phyloP scores from a whole-genome alignment of 2,329 filamentous ascomycete species.

The Sporothrix variecibatus region DNA sequence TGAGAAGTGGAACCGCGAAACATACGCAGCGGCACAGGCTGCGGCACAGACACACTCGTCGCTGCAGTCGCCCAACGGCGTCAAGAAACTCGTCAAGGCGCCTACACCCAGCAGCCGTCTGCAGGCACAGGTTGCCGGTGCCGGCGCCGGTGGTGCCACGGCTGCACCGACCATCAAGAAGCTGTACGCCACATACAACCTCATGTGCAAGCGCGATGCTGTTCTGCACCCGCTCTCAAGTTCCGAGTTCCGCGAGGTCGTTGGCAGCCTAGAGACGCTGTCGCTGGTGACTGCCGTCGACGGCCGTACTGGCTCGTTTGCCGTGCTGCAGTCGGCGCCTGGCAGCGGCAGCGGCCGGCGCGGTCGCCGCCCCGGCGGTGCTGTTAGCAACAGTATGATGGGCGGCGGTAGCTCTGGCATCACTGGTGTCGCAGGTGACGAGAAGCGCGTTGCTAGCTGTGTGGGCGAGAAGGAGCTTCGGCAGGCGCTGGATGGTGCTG shows the following conservation, averaged over 20 bases:
- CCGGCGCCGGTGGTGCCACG: constrained; percentile 38
- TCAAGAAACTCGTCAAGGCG: constrained; percentile 26
- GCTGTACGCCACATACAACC: constrained; percentile 80
- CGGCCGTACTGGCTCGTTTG: constrained; percentile 69
- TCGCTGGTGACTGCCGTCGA: constrained; percentile 73
- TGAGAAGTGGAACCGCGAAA: constrained; percentile 70
- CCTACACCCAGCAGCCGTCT: constrained; percentile 37
- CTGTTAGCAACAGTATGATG: constrained; percentile 43
- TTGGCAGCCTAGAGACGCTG: constrained; percentile 84
- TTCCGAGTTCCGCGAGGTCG: constrained; percentile 92
- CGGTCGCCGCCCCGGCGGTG: constrained; percentile 33
- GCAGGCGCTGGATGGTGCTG: constrained; percentile 64
- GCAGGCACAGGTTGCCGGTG: constrained; percentile 55
- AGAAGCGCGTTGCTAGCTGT: constrained; percentile 75
- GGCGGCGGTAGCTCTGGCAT: constrained; percentile 58
- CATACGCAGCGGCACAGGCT: constrained; percentile 41
- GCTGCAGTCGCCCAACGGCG: constrained; percentile 19
- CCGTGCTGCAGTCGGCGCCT: constrained; percentile 67
- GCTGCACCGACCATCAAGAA: constrained; percentile 78
- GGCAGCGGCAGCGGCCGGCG: constrained; percentile 55
- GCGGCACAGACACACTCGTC: constrained; percentile 17
- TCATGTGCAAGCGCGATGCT: constrained; percentile 83
- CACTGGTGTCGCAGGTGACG: constrained; percentile 63
- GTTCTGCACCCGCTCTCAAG: constrained; percentile 84
- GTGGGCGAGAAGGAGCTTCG: constrained; percentile 80